Percentiles rank a stretch among this genome's conserved stretches.
Conservation (phyloP, 345 rosid species). For the Noccaea caerulescens region DNA sequence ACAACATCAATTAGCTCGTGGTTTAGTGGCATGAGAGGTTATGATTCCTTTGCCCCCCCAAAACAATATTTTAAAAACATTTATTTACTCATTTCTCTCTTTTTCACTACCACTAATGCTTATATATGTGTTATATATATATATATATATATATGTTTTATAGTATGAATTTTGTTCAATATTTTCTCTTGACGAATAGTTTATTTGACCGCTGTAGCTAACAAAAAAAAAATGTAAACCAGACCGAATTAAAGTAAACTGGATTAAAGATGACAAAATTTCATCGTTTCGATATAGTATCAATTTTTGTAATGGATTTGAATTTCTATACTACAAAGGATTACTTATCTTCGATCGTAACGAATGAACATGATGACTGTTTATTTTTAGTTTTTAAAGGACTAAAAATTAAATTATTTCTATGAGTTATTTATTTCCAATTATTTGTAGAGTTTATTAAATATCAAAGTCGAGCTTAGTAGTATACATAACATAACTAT, state of each 20-base stretch:
- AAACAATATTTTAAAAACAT: constrained; percentile 24
- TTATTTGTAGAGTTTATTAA: not conserved
- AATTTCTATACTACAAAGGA: not conserved
- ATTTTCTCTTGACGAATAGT: constrained; percentile 1
- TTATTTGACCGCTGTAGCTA: constrained; percentile 17
- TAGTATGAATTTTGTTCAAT: constrained; percentile 1
- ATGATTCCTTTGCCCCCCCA: constrained; percentile 50
- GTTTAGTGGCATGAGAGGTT: constrained; percentile 55
- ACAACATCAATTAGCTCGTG: constrained; percentile 57
- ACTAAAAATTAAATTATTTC: not conserved
- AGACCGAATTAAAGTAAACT: too few relatives aligned
- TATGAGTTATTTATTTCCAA: not conserved
- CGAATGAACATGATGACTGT: not conserved
- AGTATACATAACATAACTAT: not conserved
- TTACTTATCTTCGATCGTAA: not conserved
- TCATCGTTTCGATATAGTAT: not conserved
- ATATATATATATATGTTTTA: too few relatives aligned
- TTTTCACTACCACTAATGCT: constrained; percentile 25
- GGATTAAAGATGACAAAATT: too few relatives aligned
- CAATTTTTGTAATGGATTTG: not conserved
- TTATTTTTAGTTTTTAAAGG: not conserved
- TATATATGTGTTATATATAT: not conserved
- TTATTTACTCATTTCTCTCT: constrained; percentile 22
- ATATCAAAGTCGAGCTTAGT: not conserved
- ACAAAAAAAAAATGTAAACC: not conserved